A percentile compares a stretch with the other conserved stretches of the same genome.
phyloP scores from a whole-genome alignment of 768 basidiomycete species.

The Nidula microcarpa region DNA sequence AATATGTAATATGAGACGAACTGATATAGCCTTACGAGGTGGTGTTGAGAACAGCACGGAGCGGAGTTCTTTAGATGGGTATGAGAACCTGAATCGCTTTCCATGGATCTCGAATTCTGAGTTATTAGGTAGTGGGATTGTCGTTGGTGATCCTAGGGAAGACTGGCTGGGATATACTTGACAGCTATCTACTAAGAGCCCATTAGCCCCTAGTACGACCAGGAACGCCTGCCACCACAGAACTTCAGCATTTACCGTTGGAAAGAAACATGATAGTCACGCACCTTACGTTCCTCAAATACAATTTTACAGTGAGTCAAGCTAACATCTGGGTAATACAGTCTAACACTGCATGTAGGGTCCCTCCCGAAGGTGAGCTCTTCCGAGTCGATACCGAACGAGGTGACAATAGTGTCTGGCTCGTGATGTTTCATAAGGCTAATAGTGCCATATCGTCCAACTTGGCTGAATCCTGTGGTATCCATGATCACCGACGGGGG shows the following conservation, averaged over 20 bases:
- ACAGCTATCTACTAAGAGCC: constrained; percentile 61
- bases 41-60: constrained; percentile 49
- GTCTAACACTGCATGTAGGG: constrained; percentile 56
- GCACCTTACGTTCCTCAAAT: constrained; percentile 64
- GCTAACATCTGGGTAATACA: constrained; percentile 66
- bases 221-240: constrained; percentile 54
- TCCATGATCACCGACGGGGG: constrained; percentile 24
- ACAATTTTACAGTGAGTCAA: constrained; percentile 64
- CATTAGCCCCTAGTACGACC: constrained; percentile 54
- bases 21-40: constrained; percentile 26
- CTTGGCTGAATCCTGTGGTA: constrained; percentile 38
- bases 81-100: constrained; percentile 69
- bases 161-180: constrained; percentile 46
- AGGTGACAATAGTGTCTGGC: constrained; percentile 45
- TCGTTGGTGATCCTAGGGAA: constrained; percentile 33
- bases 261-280: constrained; percentile 3
- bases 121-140: constrained; percentile 62
- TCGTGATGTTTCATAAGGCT: constrained; percentile 56
- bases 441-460: constrained; percentile 67
- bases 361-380: constrained; percentile 69
- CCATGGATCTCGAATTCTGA: constrained; percentile 65
- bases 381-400: constrained; percentile 71
- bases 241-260: too few species aligned
- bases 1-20: constrained; percentile 2
- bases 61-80: constrained; percentile 72